Evolutionary conservation across 768 basidiomycete genomes (phyloP).

Genomic region (Xerocomellus amylosporus): DNA sequence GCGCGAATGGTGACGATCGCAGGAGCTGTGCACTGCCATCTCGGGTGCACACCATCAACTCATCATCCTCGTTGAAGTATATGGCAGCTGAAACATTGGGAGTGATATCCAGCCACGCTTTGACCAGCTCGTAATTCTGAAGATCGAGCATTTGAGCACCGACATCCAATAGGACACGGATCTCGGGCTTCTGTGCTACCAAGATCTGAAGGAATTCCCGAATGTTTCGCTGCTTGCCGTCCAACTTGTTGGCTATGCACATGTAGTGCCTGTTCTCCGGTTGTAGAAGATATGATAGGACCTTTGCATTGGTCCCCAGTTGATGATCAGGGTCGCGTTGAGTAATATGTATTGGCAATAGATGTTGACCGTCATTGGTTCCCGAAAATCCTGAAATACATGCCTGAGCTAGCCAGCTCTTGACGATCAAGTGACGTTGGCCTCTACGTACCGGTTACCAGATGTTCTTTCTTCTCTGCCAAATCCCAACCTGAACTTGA

Average conservation of each 20-base stretch:
- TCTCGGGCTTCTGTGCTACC: constrained; percentile 32
- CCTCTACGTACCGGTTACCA: constrained; percentile 13
- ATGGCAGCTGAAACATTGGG: constrained; percentile 23
- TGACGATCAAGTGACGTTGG: background rate
- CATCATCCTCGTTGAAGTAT: constrained; percentile 22
- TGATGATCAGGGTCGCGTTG: constrained; percentile 29
- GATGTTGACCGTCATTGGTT: constrained; percentile 40
- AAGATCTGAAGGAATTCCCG: constrained; percentile 29
- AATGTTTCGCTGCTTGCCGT: constrained; percentile 15
- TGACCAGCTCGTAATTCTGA: constrained; percentile 39
- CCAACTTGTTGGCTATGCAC: background rate
- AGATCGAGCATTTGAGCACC: constrained; percentile 36
- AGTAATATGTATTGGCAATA: constrained; percentile 33
- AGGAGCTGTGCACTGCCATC: no score
- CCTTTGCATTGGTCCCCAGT: constrained; percentile 44
- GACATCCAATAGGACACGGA: constrained; percentile 42
- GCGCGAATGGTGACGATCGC: no score
- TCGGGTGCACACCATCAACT: no score
- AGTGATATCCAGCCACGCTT: constrained; percentile 38
- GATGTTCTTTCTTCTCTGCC: constrained; percentile 24
- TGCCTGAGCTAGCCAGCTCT: background rate
- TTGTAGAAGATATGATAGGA: constrained; percentile 29
- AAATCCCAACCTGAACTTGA: constrained; percentile 39
- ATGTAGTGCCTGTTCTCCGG: constrained; percentile 20
- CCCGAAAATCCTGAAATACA: constrained; percentile 35